Evolutionary conservation across 1,139 yeast species (phyloP), one percentile per base, ranked within the genome.

Genomic region (Kodamaea fungicola): DNA sequence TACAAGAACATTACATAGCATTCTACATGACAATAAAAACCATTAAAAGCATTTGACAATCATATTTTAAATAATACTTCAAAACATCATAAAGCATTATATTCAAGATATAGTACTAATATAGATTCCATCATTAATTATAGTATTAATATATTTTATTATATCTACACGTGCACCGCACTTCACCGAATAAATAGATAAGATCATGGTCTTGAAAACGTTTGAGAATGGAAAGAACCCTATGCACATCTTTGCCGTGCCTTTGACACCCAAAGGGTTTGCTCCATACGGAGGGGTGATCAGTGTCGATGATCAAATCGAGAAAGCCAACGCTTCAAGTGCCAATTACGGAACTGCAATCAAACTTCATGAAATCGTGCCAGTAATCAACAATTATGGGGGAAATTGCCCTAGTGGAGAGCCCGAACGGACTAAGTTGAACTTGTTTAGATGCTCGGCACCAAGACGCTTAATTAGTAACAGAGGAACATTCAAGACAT

Each of bases 311-410:
- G 68, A 68, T 41, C 76, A 71, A 47, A 51, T 70, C 38, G 48
- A 57, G 39, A 52, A 55, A 12, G 61, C 46, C 12, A 42, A 44
- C 25, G 50, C 55, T 12, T 62, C 78, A 9, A 66, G 72, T 16
- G 97, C 96, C 6, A 90, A 90, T 58, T 89, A 90, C 53, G 97
- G 97, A n/a, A 89, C 97, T 2, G 97, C 97, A 1, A 67, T 77
- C 4, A 90, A 89, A 52, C 61, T 87, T 34, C 78, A 76, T 48
- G 73, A 82, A 44, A 94, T 88, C 7, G 80, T 92, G 3, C 83
- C 88, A 1, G 67, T 85, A 2, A 61, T 62, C 8, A 83, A 83
- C 57, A 64, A 67, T 34, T 84, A 71, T 47, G 45, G 43, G 1
- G 40, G 61, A 1, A 22, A 28, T 10, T 70, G 80, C 8, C 70